These are phyloP conservation scores for Phanerodontia chrysosporium DNA, from an alignment of 768 basidiomycete genomes.

Conservation along the genomic window DNA sequence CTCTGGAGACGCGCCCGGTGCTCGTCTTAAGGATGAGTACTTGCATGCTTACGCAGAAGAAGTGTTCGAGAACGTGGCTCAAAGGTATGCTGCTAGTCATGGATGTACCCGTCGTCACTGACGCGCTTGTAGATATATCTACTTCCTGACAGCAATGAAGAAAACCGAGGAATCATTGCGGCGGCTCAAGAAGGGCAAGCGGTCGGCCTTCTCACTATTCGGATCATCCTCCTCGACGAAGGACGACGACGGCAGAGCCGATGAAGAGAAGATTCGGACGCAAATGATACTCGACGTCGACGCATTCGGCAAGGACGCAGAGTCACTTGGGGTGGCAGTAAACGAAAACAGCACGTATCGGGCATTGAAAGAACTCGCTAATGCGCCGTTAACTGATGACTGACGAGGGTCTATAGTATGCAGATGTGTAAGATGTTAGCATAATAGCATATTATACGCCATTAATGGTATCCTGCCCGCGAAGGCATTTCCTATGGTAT, in stretches of 20 bases:
- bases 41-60: constrained; percentile 48
- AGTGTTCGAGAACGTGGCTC: constrained; percentile 69
- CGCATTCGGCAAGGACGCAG: constrained; percentile 76
- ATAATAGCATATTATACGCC: constrained; percentile 17
- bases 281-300: constrained; percentile 89
- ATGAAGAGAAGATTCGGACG: constrained; percentile 82
- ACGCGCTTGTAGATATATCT: constrained; percentile 58
- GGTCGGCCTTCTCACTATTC: constrained; percentile 76
- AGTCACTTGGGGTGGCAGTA: constrained; percentile 62
- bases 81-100: constrained; percentile 39
- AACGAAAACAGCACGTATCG: constrained; percentile 47
- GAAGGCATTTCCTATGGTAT: constrained; percentile 48
- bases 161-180: constrained; percentile 90
- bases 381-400: constrained; percentile 35
- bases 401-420: background rate
- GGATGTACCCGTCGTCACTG: background rate
- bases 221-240: constrained; percentile 42
- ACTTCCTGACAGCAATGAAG: constrained; percentile 76
- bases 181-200: constrained; percentile 84
- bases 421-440: constrained; percentile 10
- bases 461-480: constrained; percentile 22
- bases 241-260: constrained; percentile 64
- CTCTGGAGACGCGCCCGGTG: constrained; percentile 55
- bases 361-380: constrained; percentile 58
- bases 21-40: constrained; percentile 50